Base-by-base conservation (phyloP, 2,329 filamentous ascomycete genomes). In the Acrocalymma vagum region DNA sequence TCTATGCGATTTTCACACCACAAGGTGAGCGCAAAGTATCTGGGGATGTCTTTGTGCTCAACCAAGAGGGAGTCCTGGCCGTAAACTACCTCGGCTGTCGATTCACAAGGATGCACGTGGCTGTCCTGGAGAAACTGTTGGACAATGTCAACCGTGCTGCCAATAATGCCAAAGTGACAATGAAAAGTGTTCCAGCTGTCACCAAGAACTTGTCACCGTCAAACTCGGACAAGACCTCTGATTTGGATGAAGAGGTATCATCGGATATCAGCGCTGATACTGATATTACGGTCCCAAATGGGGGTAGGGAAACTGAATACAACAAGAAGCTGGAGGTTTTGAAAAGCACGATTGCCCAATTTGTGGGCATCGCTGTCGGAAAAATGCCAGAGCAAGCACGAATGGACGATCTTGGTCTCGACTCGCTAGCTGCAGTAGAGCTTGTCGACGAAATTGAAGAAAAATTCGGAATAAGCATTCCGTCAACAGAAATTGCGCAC, bases 291-390 rank as follows among this genome's bases (percentile, higher is more conserved):
- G n/a, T n/a, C n/a, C n/a, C n/a, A n/a, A n/a, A n/a, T n/a, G n/a
- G n/a, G n/a, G n/a, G n/a, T n/a, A n/a, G n/a, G n/a, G n/a, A n/a
- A n/a, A n/a, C n/a, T n/a, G n/a, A n/a, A n/a, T n/a, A n/a, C n/a
- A n/a, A n/a, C n/a, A n/a, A n/a, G n/a, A n/a, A n/a, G n/a, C n/a
- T n/a, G n/a, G n/a, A n/a, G n/a, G n/a, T n/a, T n/a, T n/a, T n/a
- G n/a, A n/a, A n/a, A n/a, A n/a, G n/a, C n/a, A n/a, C 83, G 87
- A 0, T 74, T 96, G 38, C 89, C 92, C 2, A 84, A 95, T 67
- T 74, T 96, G n/a, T n/a, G n/a, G n/a, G n/a, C n/a, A n/a, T n/a
- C n/a, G n/a, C n/a, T n/a, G n/a, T n/a, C n/a, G n/a, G n/a, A n/a
- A n/a, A n/a, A n/a, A n/a, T n/a, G n/a, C n/a, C n/a, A n/a, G n/a